Evolutionary conservation across 352 stramenopile species (phyloP).

Genomic region (Phytophthora aleatoria): DNA sequence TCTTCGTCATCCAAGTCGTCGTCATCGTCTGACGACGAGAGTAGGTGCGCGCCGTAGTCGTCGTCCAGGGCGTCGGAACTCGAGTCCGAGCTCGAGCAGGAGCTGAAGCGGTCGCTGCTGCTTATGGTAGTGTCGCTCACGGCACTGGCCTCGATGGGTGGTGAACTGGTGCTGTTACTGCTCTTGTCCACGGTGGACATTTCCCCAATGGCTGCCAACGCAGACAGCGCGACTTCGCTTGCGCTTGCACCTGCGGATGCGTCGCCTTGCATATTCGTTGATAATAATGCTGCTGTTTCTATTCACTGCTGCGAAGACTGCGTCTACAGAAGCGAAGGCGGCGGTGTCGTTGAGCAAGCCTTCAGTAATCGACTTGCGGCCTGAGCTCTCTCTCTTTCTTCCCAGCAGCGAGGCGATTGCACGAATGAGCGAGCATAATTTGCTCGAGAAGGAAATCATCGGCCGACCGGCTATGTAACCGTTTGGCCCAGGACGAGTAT

Average conservation of each 20-base stretch:
- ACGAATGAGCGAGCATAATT: conserved; percentile 34
- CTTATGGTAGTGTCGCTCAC: conserved; percentile 48
- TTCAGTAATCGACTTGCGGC: too few relatives aligned
- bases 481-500: conserved; percentile 20
- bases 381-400: conserved; percentile 9
- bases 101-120: conserved; percentile 45
- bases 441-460: conserved; percentile 25
- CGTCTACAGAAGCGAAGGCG: conserved; percentile 3
- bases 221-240: conserved; percentile 33
- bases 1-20: conserved; percentile 40
- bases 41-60: conserved; percentile 41
- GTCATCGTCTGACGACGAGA: conserved; percentile 46
- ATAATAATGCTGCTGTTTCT: too few relatives aligned
- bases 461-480: conserved; percentile 16
- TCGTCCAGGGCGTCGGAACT: conserved; percentile 40
- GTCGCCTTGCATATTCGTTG: conserved; percentile 18
- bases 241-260: conserved; percentile 31
- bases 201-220: conserved; percentile 25
- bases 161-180: conserved; percentile 4
- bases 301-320: background rate
- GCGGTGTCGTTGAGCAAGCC: background rate
- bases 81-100: conserved; percentile 37
- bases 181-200: conserved; percentile 19
- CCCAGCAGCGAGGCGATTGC: conserved; percentile 28
- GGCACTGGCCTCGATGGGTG: conserved; percentile 31